Conservation (phyloP, 2,329 filamentous ascomycete genomes). For the Xylariaceae sp. region DNA sequence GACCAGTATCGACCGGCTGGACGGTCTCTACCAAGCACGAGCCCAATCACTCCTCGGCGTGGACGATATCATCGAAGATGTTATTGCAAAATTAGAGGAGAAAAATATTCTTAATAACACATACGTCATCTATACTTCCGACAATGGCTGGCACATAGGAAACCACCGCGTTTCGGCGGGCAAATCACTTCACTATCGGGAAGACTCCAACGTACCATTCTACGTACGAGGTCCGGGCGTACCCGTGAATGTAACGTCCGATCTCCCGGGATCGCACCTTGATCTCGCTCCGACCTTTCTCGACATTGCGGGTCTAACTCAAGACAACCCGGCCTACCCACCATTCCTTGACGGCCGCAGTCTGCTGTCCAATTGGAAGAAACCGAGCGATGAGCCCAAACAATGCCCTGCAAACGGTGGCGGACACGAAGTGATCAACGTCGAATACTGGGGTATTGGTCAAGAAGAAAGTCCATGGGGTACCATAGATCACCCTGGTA, state of each 20-base stretch:
- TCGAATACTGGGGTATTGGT: slow-evolving; percentile 17
- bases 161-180: slow-evolving; percentile 11
- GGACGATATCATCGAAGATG: slow-evolving; percentile 33
- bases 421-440: slow-evolving; percentile 14
- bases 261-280: slow-evolving; percentile 10
- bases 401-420: slow-evolving; percentile 7
- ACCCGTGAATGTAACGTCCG: slow-evolving; percentile 9
- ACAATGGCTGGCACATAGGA: slow-evolving; percentile 17
- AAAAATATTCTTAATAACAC: slow-evolving; percentile 17
- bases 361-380: slow-evolving; percentile 11
- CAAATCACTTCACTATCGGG: slow-evolving; percentile 11
- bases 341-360: slow-evolving; percentile 15
- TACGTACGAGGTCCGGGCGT: slow-evolving; percentile 15
- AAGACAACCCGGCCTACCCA: slow-evolving; percentile 4
- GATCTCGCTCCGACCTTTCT: slow-evolving; percentile 17
- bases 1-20: slow-evolving; percentile 4
- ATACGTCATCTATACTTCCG: slow-evolving; percentile 14
- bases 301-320: slow-evolving; percentile 9
- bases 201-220: slow-evolving; percentile 14
- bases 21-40: slow-evolving; percentile 13
- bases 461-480: slow-evolving; percentile 10
- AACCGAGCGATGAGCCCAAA: not conserved
- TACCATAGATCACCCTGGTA: slow-evolving; percentile 2
- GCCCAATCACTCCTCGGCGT: slow-evolving; percentile 27
- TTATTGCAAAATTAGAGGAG: slow-evolving; percentile 27